phyloP scores from a whole-genome alignment of 371 early-diverging fungal species.

The Mucor lusitanicus region DNA sequence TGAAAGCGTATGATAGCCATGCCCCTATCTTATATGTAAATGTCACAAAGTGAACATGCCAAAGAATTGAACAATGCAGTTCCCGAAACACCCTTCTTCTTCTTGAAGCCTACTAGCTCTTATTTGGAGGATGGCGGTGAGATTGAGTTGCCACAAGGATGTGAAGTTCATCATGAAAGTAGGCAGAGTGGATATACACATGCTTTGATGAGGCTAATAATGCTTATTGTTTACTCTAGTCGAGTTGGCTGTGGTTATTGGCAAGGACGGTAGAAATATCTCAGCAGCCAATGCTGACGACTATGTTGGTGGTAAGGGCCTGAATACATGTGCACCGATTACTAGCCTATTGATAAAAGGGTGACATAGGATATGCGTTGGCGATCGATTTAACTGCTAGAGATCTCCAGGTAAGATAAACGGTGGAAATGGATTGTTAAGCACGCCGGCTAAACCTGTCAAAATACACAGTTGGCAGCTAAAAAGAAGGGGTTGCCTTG shows the following conservation, averaged over 20 bases:
- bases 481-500: conserved; percentile 87
- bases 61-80: conserved; percentile 91
- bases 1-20: background rate
- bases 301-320: conserved; percentile 59
- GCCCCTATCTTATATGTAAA: background rate
- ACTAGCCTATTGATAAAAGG: background rate
- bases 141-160: conserved; percentile 81
- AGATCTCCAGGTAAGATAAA: conserved; percentile 65
- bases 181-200: background rate
- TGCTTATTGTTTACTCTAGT: conserved; percentile 44
- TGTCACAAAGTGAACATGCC: conserved; percentile 73
- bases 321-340: background rate
- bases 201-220: background rate
- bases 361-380: conserved; percentile 85
- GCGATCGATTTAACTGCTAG: conserved; percentile 93
- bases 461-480: conserved; percentile 60
- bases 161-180: conserved; percentile 89
- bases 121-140: conserved; percentile 68
- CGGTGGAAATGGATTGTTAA: no score
- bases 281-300: conserved; percentile 58
- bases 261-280: conserved; percentile 80
- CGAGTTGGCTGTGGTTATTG: conserved; percentile 93
- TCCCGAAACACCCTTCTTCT: conserved; percentile 87
- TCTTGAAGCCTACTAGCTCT: conserved; percentile 92
- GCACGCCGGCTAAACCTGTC: background rate